These are phyloP conservation scores for Xylaria sp. DNA, from an alignment of 2,329 filamentous ascomycete species.

Conservation along the genomic window DNA sequence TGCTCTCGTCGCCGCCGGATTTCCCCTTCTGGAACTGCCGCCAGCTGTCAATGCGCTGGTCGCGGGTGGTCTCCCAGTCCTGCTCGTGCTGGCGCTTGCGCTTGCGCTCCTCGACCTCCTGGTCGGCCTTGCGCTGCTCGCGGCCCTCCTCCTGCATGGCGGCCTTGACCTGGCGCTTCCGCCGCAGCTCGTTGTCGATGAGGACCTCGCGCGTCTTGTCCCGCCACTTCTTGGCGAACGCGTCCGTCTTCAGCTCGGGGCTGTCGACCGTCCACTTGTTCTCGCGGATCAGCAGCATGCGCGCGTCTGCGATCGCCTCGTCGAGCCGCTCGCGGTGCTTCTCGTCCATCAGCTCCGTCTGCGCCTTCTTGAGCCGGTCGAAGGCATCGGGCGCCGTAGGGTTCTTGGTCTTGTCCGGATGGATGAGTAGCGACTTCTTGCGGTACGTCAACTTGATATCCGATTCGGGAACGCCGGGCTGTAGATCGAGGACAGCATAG, in stretches of 20 bases:
- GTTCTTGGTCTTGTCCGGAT: constrained; percentile 97
- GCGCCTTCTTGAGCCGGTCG: constrained; percentile 93
- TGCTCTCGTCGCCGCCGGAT: constrained; percentile 49
- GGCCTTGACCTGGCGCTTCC: constrained; percentile 83
- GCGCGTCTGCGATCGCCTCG: constrained; percentile 93
- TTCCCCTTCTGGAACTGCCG: constrained; percentile 83
- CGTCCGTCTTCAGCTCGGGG: constrained; percentile 79
- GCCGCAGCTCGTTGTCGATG: constrained; percentile 86
- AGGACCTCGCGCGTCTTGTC: constrained; percentile 89
- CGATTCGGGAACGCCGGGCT: constrained; percentile 91
- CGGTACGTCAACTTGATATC: constrained; percentile 96
- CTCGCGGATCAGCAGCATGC: constrained; percentile 91
- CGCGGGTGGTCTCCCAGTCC: constrained; percentile 91
- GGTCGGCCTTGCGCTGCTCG: constrained; percentile 82
- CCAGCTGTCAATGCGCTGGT: constrained; percentile 93
- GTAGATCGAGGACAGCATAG: constrained; percentile 93
- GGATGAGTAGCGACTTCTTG: constrained; percentile 97
- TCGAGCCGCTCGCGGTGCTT: constrained; percentile 86
- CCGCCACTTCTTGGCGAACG: constrained; percentile 84
- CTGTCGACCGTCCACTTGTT: constrained; percentile 91
- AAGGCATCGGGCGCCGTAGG: constrained; percentile 91
- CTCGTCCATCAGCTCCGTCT: constrained; percentile 89
- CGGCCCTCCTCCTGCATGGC: constrained; percentile 96
- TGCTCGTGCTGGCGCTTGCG: constrained; percentile 89
- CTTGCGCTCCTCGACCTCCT: constrained; percentile 79